phyloP scores from a whole-genome alignment of 2,329 filamentous ascomycete species.

The Apiospora phragmitis region DNA sequence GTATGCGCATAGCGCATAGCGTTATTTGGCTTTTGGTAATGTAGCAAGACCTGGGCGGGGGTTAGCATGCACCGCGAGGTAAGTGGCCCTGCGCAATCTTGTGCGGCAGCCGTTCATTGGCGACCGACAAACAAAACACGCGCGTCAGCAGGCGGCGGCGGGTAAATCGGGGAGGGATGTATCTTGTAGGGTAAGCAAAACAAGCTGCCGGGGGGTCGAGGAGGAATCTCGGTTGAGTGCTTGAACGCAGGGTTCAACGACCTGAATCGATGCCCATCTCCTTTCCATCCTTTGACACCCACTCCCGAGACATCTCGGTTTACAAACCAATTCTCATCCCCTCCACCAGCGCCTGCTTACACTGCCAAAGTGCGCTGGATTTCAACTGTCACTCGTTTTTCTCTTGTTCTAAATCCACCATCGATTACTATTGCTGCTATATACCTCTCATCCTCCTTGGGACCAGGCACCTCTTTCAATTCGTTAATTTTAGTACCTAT shows the following conservation, averaged over 20 bases:
- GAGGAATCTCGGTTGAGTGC: neutral
- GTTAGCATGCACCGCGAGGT: neutral
- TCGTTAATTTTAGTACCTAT: neutral
- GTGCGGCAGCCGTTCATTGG: neutral
- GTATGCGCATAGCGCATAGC: neutral
- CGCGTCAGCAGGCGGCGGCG: conserved; percentile 1
- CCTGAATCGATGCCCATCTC: neutral
- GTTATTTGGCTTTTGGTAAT: neutral
- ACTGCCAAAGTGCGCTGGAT: neutral
- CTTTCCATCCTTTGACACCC: neutral
- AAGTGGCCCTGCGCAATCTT: neutral
- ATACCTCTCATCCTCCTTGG: neutral
- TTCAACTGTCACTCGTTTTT: conserved; percentile 1
- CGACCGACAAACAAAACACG: neutral
- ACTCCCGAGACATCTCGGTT: neutral
- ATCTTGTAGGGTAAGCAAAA: neutral
- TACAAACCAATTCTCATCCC: neutral
- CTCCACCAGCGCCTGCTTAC: neutral
- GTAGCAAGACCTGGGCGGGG: neutral
- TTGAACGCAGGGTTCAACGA: neutral
- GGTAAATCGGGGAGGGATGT: neutral
- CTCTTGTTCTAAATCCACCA: neutral
- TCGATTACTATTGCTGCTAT: neutral
- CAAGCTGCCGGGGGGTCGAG: neutral
- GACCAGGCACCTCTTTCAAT: neutral